These are phyloP conservation scores for Gossypium mustelinum DNA, from an alignment of 345 rosid genomes.

Conservation along the genomic window DNA sequence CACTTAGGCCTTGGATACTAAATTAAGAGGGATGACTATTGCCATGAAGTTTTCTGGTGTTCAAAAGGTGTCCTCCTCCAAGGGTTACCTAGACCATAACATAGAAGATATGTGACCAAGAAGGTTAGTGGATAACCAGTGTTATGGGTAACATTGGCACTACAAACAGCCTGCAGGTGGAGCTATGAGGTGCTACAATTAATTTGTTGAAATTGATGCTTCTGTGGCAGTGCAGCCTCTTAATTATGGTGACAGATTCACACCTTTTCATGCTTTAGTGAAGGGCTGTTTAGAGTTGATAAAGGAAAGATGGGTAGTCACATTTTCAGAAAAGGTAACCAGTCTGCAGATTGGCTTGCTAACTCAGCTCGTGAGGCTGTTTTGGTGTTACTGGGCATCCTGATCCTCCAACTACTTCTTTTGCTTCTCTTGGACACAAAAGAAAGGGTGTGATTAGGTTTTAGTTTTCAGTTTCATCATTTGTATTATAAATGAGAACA, in stretches of 20 bases:
- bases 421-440: conserved; percentile 1
- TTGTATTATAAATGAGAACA: neutral
- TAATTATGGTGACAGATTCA: neutral
- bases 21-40: neutral
- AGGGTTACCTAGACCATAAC: neutral
- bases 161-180: neutral
- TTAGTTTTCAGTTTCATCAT: neutral
- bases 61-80: neutral
- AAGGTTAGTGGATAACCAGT: neutral
- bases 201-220: neutral
- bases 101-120: neutral
- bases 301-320: neutral
- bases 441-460: neutral
- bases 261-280: neutral
- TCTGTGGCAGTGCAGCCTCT: neutral
- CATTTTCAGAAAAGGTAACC: neutral
- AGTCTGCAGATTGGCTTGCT: neutral
- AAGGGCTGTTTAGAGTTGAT: neutral
- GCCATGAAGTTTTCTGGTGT: neutral
- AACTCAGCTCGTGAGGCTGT: neutral
- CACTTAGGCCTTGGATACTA: neutral
- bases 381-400: neutral
- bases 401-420: neutral
- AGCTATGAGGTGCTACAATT: neutral
- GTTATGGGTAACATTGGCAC: neutral